Conservation (phyloP, 495 filamentous ascomycete genomes). For the Polyplosphaeria fusca region DNA sequence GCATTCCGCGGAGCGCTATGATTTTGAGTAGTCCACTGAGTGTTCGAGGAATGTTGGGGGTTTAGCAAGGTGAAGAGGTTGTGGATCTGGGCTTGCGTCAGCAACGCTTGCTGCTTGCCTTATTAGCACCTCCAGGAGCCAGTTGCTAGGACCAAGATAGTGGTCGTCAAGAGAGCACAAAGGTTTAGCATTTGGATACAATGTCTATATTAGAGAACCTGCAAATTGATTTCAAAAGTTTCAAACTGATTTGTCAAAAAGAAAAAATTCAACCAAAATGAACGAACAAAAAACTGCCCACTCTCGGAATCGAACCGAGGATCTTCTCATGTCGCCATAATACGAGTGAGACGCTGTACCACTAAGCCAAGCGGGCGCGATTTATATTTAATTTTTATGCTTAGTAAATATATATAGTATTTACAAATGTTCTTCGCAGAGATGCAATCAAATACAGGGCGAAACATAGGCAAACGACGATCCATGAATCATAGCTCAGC, state of each 20-base stretch:
- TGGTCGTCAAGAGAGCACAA: neutral
- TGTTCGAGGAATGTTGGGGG: neutral
- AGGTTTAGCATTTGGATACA: neutral
- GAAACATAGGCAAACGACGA: too few relatives aligned
- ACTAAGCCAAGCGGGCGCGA: slow-evolving; percentile 21
- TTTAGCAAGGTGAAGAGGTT: neutral
- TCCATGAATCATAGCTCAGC: too few relatives aligned
- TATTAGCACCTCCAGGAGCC: neutral
- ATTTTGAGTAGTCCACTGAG: neutral
- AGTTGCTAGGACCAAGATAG: too few relatives aligned
- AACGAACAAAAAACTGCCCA: slow-evolving; percentile 5
- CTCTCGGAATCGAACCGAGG: slow-evolving; percentile 32
- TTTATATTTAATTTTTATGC: neutral
- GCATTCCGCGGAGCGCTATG: neutral
- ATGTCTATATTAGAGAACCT: neutral
- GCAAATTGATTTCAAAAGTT: neutral
- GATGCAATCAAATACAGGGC: too few relatives aligned
- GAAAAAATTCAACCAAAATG: neutral
- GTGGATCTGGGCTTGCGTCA: neutral
- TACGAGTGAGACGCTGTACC: slow-evolving; percentile 32
- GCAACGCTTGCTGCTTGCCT: neutral
- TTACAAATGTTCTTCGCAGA: too few relatives aligned
- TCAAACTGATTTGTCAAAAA: neutral
- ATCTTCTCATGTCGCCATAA: slow-evolving; percentile 21
- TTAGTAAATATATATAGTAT: too few relatives aligned